phyloP scores from a whole-genome alignment of 495 filamentous ascomycete species.

The Daldinia loculata region DNA sequence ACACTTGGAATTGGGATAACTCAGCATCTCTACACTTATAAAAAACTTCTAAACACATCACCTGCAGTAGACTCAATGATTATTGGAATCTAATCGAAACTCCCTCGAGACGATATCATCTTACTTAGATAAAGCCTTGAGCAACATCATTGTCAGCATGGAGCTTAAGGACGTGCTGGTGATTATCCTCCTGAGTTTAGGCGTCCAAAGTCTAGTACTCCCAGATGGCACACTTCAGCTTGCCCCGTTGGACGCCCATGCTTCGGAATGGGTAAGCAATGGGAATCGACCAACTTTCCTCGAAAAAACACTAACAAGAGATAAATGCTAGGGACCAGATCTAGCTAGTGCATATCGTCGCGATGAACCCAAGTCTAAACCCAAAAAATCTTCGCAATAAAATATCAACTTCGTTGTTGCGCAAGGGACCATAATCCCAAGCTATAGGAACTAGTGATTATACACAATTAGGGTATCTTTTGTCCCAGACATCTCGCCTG shows the following conservation, averaged over 20 bases:
- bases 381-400: neutral
- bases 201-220: conserved; percentile 11
- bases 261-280: conserved; percentile 25
- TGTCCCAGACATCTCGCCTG: too few relatives aligned
- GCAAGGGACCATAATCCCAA: too few relatives aligned
- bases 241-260: conserved; percentile 33
- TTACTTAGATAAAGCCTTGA: neutral
- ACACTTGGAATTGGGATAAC: neutral
- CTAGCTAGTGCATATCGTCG: conserved; percentile 28
- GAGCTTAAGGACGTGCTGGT: conserved; percentile 17
- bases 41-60: too few relatives aligned
- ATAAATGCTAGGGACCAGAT: conserved; percentile 20
- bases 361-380: conserved; percentile 10
- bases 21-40: too few relatives aligned
- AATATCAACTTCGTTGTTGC: neutral
- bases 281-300: too few relatives aligned
- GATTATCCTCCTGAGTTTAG: conserved; percentile 22
- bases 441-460: too few relatives aligned
- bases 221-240: conserved; percentile 27
- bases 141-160: conserved; percentile 9
- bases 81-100: neutral
- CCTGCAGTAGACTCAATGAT: too few relatives aligned
- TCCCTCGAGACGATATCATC: too few relatives aligned
- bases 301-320: neutral
- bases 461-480: too few relatives aligned